Evolutionary conservation across 73 alveolate species (phyloP), one percentile per base, ranked within the genome.

Genomic region (Strombidium stylifer): DNA sequence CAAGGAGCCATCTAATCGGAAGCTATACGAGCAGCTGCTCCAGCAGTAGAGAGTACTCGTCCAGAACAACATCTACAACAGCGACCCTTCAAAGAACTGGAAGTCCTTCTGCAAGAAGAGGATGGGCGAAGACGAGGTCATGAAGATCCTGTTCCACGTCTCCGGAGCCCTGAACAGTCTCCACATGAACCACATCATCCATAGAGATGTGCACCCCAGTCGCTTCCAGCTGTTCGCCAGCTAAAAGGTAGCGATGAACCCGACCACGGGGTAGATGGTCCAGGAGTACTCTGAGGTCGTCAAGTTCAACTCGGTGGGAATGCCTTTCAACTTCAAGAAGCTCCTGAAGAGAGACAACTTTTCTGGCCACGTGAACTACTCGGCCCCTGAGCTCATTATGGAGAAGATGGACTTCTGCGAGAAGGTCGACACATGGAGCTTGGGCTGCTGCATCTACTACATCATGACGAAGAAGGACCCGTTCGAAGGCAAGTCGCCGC

Each of bases 391-490:
- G 46, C 48, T 74, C 10, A 62, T 62, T 12, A 19, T 57, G 21
- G 87, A 62, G 40, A 21, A 39, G 39, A 12, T 23, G 23, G 11
- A 11, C 30, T 74, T 74, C 36, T 10, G 44, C 28, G 48, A 19
- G 18, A 86, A 86, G 50, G 88, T 75, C 14, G 95, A 86, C 49
- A 53, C 81, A 18, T 81, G 95, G 95, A 65, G 87, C 23, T 48
- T 81, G 34, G 91, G 91, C 24, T 86, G 95, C 60, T 80, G 85
- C 70, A 49, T 81, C 31, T 81, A 70, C 64, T 75, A 81, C 42
- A 77, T 86, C 32, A 36, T 52, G 4, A 68, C 64, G 16, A 86
- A 82, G 24, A 73, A 81, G 36, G 92, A 79, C 25, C 95, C 95
- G 0, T 86, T 86, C 52, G 82, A 76, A 16, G 93, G 64, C 16